phyloP scores from a whole-genome alignment of 176 grass and related monocot genomes.

The Rhynchospora pubera region DNA sequence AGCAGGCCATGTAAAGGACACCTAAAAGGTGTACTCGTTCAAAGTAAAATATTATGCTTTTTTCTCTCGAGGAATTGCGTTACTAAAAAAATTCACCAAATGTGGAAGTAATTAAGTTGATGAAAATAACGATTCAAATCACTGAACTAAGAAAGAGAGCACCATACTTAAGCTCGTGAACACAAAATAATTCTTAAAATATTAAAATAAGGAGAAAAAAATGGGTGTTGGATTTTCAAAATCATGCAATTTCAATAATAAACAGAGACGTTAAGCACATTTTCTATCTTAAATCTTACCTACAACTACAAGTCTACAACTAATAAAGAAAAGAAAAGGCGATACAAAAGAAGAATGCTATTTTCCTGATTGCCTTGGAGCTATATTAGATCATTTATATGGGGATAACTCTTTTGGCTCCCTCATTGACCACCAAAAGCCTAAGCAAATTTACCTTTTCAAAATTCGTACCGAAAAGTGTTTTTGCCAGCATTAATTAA shows the following conservation, averaged over 20 bases:
- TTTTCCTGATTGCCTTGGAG: neutral
- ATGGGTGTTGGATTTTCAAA: neutral
- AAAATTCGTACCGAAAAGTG: neutral
- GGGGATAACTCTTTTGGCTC: too few species aligned
- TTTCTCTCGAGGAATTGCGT: too few species aligned
- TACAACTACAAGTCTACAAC: neutral
- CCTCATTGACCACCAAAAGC: neutral
- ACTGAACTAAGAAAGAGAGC: too few species aligned
- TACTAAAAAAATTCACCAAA: too few species aligned
- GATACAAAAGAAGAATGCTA: neutral
- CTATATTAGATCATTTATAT: too few species aligned
- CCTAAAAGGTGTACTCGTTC: too few species aligned
- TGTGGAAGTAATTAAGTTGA: too few species aligned
- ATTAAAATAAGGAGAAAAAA: neutral
- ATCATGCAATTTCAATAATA: neutral
- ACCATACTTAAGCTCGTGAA: neutral
- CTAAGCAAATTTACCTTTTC: neutral
- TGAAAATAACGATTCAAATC: too few species aligned
- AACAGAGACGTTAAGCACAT: neutral
- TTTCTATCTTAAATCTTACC: neutral
- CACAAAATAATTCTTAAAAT: neutral
- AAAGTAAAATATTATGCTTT: too few species aligned
- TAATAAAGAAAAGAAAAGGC: neutral
- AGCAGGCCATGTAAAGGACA: too few species aligned
- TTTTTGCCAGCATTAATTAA: neutral